Base-by-base conservation (phyloP, 192 early-diverging fungal genomes). In the Ambispora gerdemannii region DNA sequence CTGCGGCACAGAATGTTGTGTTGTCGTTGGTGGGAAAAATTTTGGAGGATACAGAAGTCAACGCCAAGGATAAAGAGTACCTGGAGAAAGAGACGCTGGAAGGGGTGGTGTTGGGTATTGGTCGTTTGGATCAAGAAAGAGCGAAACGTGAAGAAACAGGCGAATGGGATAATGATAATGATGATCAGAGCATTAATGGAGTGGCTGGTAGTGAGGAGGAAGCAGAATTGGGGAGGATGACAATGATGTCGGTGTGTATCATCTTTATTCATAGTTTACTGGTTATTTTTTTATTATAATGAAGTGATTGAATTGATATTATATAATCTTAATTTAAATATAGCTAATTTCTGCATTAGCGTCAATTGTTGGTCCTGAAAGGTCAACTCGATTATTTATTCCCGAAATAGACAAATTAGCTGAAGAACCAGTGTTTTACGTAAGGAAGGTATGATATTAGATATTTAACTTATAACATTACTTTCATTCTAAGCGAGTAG, bases 281-380 rank as follows among this genome's bases (percentile, higher is more conserved):
- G n/a, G 17, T 51, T 7, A 50, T 50, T n/a, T n/a, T n/a, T n/a
- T n/a, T n/a, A n/a, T n/a, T n/a, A n/a, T n/a, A n/a, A n/a, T n/a
- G n/a, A n/a, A n/a, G n/a, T n/a, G n/a, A n/a, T n/a, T n/a, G n/a
- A n/a, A n/a, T n/a, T n/a, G n/a, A n/a, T n/a, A n/a, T n/a, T n/a
- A n/a, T n/a, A n/a, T n/a, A n/a, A n/a, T n/a, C n/a, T n/a, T n/a
- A n/a, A n/a, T n/a, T n/a, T n/a, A n/a, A n/a, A n/a, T n/a, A n/a
- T n/a, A 86, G 84, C 66, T 87, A 11, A 74, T 87, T 17, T 77
- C 85, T 17, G 71, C 81, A 2, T 60, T 84, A 50, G 78, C 83
- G 8, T 32, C 61, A 19, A 63, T 82, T 13, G 73, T 87, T 35
- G 85, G 85, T 38, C 68, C 78, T 10, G 79, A 83, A 34, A 66